Percentiles rank a stretch among this genome's conserved stretches.
These are phyloP conservation scores for Lactarius indigo DNA, from an alignment of 768 basidiomycete genomes.

Conservation along the genomic window DNA sequence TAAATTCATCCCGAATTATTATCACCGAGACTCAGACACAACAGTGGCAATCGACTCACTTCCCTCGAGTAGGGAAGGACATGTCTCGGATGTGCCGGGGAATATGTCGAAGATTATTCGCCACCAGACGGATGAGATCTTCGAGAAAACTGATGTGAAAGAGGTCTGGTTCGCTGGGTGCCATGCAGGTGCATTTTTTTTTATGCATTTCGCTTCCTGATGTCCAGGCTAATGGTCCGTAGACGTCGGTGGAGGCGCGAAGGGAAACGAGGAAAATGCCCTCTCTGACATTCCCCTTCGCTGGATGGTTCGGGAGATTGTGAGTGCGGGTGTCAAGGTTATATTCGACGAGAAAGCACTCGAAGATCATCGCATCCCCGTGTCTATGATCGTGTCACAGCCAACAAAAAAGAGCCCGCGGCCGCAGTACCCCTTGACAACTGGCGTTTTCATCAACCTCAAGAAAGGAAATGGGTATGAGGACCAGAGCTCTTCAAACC, in stretches of 20 bases:
- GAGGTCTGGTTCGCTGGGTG: constrained; percentile 19
- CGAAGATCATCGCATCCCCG: background rate
- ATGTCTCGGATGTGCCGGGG: background rate
- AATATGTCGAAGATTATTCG: background rate
- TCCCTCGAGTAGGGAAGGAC: background rate
- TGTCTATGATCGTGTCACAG: background rate
- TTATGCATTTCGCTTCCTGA: background rate
- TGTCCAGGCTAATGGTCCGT: background rate
- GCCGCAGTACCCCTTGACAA: background rate
- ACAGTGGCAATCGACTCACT: background rate
- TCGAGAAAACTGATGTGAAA: constrained; percentile 7
- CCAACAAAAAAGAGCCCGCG: background rate
- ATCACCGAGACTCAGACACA: constrained; percentile 41
- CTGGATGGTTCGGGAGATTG: constrained; percentile 23
- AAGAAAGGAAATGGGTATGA: background rate
- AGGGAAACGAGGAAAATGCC: background rate
- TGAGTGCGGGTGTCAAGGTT: background rate
- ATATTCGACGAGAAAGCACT: constrained; percentile 3
- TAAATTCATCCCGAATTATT: constrained; percentile 61
- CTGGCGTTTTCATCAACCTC: background rate
- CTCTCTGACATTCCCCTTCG: constrained; percentile 19
- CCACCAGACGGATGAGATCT: background rate
- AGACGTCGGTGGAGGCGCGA: constrained; percentile 22
- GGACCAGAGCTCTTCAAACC: background rate
- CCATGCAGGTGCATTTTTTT: constrained; percentile 1